Base-by-base conservation (phyloP, 1,139 yeast genomes). In the Zygoascus sp. region DNA sequence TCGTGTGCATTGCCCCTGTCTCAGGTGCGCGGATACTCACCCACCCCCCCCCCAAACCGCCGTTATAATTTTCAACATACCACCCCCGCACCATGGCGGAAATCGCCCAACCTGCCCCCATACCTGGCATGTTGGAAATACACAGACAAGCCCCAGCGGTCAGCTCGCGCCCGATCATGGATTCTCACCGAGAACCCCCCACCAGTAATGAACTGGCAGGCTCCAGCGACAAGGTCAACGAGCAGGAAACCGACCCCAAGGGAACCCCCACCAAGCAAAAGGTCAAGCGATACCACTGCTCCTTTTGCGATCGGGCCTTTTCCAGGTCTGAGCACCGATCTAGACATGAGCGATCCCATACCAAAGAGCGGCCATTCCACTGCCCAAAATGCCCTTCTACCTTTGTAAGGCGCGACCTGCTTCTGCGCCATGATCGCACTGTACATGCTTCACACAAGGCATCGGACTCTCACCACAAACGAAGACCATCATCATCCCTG, bases 301-400 rank as follows among this genome's bases (percentile, higher is more conserved):
- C 85, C 20, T 85, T 80, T 61, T 86, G 95, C 59, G 87, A 89
- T 36, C 71, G 89, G 57, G 85, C 89, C 0, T 86, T 86, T 61
- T 81, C 90, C 7, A 70, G 95, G 42, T 79, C 87, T 20, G 95
- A 86, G 60, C 95, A 86, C 63, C 79, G 84, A 59, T 80, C 83
- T 48, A 76, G 95, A 43, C 95, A 86, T 60, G 95, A 86, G 61
- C 68, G 94, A 32, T 82, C 90, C 2, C 95, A 86, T 60, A 84
- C 92, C 19, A 85, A 85, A 58, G 89, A 83, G 56, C 81, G 86
- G 54, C 94, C 94, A 0, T 85, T 83, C 66, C 83, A 81, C 53
- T 85, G 95, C 57, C 70, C 77, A 36, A 75, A 80, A 44, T 85
- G 94, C 58, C 75, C 82, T 1, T 77, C 83, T 39, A 79, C 84